Evolutionary conservation across 2,329 filamentous ascomycete species (phyloP), one percentile per base, ranked within the genome.

Genomic region (Microascus cirrosus): DNA sequence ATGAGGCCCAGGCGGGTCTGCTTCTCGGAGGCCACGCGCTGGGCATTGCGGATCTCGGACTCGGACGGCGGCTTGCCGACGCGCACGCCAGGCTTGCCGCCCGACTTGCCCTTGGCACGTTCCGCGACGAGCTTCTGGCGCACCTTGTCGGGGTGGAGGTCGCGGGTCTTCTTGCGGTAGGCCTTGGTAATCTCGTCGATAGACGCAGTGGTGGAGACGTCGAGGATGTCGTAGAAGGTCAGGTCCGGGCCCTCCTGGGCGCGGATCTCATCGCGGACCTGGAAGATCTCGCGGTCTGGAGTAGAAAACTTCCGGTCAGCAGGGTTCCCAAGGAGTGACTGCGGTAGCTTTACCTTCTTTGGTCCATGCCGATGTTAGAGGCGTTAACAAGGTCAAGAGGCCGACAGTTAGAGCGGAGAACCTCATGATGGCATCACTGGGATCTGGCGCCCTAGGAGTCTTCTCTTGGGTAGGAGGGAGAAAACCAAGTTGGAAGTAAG

Each of bases 281-380:
- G 89, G 77, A 99, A 99, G 76, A 99, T 97, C 75, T 99, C 94
- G 69, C 95, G 90, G 74, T 99, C 94, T 95, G 67, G 50, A 11
- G 7, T n/a, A 36, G 11, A 61, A 50, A 39, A 15, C n/a, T 34
- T 51, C 58, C 35, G 24, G 32, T 51, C 34, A 22, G 45, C 11
- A 22, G 20, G 20, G 3, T 11, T 11, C 13, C 22, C 22, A 13
- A 24, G 45, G 45, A 24, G 8, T n/a, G 45, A 6, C 20, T 52
- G 24, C 55, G 20, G 18, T 24, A 20, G 70, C 77, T 64, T 22
- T 73, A 88, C 89, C 89, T 80, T 95, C 90, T 73, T 94, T 94
- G 59, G 83, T 84, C 90, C 91, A 96, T 53, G 89, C 89, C 55
- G 84, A 81, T 60, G 82, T 82, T 61, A 92, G 72, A 45, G 84